Base-by-base conservation (phyloP, 345 rosid genomes). In the Rubroshorea leprosula region DNA sequence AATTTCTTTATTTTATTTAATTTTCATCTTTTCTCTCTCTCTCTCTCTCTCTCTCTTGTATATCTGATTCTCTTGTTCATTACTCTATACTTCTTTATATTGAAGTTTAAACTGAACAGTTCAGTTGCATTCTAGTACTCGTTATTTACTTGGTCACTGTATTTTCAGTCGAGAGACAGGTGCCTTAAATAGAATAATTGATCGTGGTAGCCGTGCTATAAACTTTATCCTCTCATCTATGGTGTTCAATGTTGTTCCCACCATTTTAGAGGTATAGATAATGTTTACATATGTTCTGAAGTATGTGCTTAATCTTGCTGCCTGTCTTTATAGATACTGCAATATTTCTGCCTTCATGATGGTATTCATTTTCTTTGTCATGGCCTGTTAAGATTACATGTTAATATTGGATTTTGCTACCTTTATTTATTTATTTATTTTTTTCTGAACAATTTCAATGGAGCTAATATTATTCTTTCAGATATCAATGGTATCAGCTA, bases 181-280 rank as follows among this genome's bases (percentile, higher is more conserved):
- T 56, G 99, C 80, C 21, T 68, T 94, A 73, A 94, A 73, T 72
- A 80, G 97, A 74, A 94, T 79, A 46, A 94, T 90, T 48, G 99
- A 94, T 71, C 96, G 92, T 62, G 97, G 99, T 72, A 90, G 99
- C 80, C 94, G 97, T n/a, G 99, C 90, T n/a, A 93, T 93, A 60
- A 93, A 90, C 62, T 90, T 90, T 58, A 84, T 93, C 22, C 90
- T 93, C 68, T 85, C 97, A 6, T 73, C 99, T 52, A 90, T 85
- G 97, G 92, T 90, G 66, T 87, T 94, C 89, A 94, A 94, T 71
- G 87, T 90, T 64, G 83, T 84, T 17, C 99, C 99, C 57, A 90
- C 97, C 43, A 65, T 94, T 65, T 73, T 93, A 58, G 99, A 94
- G 97, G 97, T 94, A 79, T 60, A 65, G 18, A 26, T 51, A 9